Base-by-base conservation (phyloP, 805 yeast genomes). In the Kuraishia molischiana region DNA sequence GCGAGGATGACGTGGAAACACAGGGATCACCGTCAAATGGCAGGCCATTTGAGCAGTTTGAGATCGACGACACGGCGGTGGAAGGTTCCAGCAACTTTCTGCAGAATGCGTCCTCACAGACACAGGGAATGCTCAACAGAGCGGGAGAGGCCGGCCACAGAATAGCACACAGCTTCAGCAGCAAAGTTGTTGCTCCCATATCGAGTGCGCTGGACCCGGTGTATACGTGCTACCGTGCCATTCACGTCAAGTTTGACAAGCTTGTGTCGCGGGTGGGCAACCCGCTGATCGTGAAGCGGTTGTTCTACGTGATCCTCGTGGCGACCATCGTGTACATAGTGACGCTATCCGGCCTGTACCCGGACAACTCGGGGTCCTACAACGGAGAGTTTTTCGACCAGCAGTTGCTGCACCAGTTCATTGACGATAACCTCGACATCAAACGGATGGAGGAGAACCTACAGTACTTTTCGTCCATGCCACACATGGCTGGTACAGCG, bases 401-500 rank as follows among this genome's bases (percentile, higher is more conserved):
- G 19, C 63, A 60, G 1, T 64, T 64, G 38, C 58, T 89, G 33
- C 56, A 67, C 13, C 61, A 62, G 4, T 70, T 71, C 35, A 63
- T 82, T 5, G 61, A 62, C 24, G 55, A 59, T n/a, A 66, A 70
- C 32, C 62, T 85, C 22, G 82, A 77, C 49, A 55, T 66, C 5
- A 67, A 72, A 19, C 56, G 73, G 18, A 64, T 90, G 56, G 78
- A 78, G 48, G 78, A 74, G 34, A 76, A 79, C 44, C 50, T 82
- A 40, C 82, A 83, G 46, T 85, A 84, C 48, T 52, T 86, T 19
- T 77, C 89, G 20, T 72, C 83, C 5, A 75, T 86, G 77, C 86
- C 95, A 3, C 97, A 87, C 53, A 58, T 81, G 45, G 77, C 96
- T 0, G 97, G 97, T 3, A 80, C 97, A 2, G 72, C 76, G 13